Evolutionary conservation across 805 yeast genomes (phyloP).

Genomic region (Myxozyma neotropica): DNA sequence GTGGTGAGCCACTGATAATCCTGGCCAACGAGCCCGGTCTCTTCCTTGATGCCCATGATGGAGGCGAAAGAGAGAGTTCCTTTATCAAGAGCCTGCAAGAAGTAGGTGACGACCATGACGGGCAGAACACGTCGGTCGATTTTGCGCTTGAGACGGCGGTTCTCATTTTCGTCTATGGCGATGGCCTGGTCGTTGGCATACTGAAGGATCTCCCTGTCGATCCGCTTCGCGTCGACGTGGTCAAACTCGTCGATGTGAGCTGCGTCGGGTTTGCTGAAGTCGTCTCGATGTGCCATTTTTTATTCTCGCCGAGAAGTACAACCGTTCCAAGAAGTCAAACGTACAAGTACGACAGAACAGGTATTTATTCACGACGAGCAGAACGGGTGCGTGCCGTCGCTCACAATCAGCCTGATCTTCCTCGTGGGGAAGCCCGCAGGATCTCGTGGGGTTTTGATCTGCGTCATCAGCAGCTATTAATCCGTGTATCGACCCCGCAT

Average conservation of each 20-base stretch:
- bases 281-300: neutral
- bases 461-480: no score
- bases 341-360: no score
- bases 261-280: slow-evolving; percentile 5
- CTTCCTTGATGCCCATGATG: slow-evolving; percentile 53
- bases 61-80: slow-evolving; percentile 62
- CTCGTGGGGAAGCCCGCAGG: no score
- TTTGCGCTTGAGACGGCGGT: slow-evolving; percentile 39
- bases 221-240: slow-evolving; percentile 2
- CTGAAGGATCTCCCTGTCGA: slow-evolving; percentile 12
- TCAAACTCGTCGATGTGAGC: slow-evolving; percentile 17
- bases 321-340: no score
- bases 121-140: slow-evolving; percentile 55
- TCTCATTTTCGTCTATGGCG: slow-evolving; percentile 14
- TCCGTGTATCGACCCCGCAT: no score
- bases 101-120: slow-evolving; percentile 55
- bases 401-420: no score
- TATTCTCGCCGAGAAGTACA: neutral
- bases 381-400: no score
- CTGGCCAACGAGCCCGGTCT: slow-evolving; percentile 46
- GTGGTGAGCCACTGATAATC: slow-evolving; percentile 50
- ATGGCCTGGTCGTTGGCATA: slow-evolving; percentile 13
- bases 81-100: slow-evolving; percentile 55
- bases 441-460: no score
- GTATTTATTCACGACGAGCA: no score